These are phyloP conservation scores for Pyrenophora teres DNA, from an alignment of 2,329 filamentous ascomycete species.

Conservation along the genomic window DNA sequence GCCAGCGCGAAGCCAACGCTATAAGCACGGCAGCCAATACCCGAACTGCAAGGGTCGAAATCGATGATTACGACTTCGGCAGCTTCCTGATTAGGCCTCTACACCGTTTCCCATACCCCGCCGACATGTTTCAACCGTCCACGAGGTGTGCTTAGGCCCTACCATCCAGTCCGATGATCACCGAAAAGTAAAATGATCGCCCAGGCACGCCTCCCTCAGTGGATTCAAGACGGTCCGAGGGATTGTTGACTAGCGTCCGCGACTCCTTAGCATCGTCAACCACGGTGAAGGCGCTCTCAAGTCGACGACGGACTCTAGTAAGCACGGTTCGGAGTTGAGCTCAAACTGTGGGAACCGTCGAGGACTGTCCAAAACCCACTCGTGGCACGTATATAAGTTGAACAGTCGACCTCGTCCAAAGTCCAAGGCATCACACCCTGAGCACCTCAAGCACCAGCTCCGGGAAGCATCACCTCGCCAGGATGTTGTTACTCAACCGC, in stretches of 20 bases:
- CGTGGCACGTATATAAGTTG: slow-evolving; percentile 10
- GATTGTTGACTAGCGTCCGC: background rate
- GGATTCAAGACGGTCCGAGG: slow-evolving; percentile 13
- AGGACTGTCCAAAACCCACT: background rate
- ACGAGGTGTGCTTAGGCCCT: slow-evolving; percentile 12
- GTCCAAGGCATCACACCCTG: slow-evolving; percentile 2
- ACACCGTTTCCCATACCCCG: slow-evolving; percentile 7
- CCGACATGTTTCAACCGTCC: slow-evolving; percentile 11
- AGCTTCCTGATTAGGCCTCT: slow-evolving; percentile 14
- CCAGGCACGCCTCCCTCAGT: slow-evolving; percentile 5
- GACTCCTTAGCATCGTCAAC: slow-evolving; percentile 1
- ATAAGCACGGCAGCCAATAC: background rate
- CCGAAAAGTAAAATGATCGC: slow-evolving; percentile 1
- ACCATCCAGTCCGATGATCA: slow-evolving; percentile 14
- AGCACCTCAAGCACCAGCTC: slow-evolving; percentile 2
- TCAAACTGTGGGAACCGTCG: slow-evolving; percentile 2
- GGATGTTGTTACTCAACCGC: slow-evolving; percentile 25
- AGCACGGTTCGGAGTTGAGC: background rate
- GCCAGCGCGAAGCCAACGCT: slow-evolving; percentile 2
- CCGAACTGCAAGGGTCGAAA: background rate
- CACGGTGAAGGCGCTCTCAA: slow-evolving; percentile 3
- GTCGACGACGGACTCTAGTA: background rate
- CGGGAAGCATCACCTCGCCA: slow-evolving; percentile 4
- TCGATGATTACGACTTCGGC: background rate
- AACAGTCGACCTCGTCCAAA: slow-evolving; percentile 3